These are phyloP conservation scores for Oehlia diaphana DNA, from an alignment of 192 early-diverging fungal genomes.

Conservation along the genomic window DNA sequence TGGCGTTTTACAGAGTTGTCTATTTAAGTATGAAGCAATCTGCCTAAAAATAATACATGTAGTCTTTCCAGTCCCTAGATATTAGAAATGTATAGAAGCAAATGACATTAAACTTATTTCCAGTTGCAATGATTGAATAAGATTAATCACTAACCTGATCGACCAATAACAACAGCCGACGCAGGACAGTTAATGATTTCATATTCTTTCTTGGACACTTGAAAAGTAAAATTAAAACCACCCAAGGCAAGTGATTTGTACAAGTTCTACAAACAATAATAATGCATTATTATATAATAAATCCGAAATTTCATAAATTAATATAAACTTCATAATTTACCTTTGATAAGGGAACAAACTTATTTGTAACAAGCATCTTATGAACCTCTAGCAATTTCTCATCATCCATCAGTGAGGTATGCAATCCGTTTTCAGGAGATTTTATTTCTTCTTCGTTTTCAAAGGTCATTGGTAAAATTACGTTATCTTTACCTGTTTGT, in stretches of 20 bases:
- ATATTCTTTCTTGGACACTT: slow-evolving; percentile 19
- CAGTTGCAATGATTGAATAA: not conserved
- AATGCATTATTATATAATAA: not conserved
- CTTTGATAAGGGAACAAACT: slow-evolving; percentile 26
- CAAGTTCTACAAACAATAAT: slow-evolving; percentile 3
- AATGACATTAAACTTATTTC: too few species aligned
- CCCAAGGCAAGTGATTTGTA: slow-evolving; percentile 7
- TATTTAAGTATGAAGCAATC: slow-evolving; percentile 12
- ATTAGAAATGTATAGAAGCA: not conserved
- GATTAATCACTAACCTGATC: slow-evolving; percentile 20
- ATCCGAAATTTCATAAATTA: too few species aligned
- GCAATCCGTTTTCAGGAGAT: not conserved
- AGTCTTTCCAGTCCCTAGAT: slow-evolving; percentile 19
- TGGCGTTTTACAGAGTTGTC: not conserved
- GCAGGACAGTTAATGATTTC: slow-evolving; percentile 15
- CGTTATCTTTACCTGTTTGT: not conserved
- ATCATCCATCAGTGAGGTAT: not conserved
- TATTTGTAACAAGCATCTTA: slow-evolving; percentile 25
- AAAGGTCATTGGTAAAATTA: slow-evolving; percentile 20
- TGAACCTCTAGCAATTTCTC: slow-evolving; percentile 21
- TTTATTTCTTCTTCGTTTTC: not conserved
- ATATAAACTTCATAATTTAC: not conserved
- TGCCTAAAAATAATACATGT: slow-evolving; percentile 4
- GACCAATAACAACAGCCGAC: slow-evolving; percentile 17
- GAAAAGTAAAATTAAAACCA: slow-evolving; percentile 18